Percentiles rank a stretch among this genome's conserved stretches.
These are phyloP conservation scores for Saccharomyces eubayanus DNA, from an alignment of 805 yeast species.

Conservation along the genomic window DNA sequence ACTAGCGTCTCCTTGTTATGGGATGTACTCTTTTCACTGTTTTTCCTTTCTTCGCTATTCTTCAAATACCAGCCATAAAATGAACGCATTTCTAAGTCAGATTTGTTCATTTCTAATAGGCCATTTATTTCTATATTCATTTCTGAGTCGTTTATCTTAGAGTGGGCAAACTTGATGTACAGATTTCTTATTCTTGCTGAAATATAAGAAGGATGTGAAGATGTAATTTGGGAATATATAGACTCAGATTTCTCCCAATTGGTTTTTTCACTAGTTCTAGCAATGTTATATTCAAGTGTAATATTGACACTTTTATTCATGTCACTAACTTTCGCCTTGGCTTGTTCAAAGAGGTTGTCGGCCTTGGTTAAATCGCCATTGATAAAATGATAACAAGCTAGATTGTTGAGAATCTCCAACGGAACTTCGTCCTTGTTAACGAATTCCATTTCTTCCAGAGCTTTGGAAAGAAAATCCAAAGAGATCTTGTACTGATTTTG, in stretches of 20 bases:
- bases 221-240: conserved; percentile 48
- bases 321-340: conserved; percentile 30
- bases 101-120: conserved; percentile 46
- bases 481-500: conserved; percentile 57
- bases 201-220: conserved; percentile 57
- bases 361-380: conserved; percentile 56
- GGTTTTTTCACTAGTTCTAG: conserved; percentile 58
- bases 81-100: conserved; percentile 76
- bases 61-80: conserved; percentile 84
- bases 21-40: conserved; percentile 55
- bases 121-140: conserved; percentile 37
- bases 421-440: conserved; percentile 34
- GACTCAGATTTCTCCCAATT: conserved; percentile 21
- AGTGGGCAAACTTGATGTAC: conserved; percentile 41
- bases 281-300: conserved; percentile 62
- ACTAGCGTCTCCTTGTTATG: conserved; percentile 82
- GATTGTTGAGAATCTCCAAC: conserved; percentile 63
- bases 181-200: conserved; percentile 69
- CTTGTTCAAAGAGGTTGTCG: conserved; percentile 42
- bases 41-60: conserved; percentile 36
- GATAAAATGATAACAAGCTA: conserved; percentile 74
- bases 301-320: conserved; percentile 29
- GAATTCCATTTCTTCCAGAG: conserved; percentile 42
- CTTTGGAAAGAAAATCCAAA: conserved; percentile 50
- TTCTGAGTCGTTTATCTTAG: conserved; percentile 3